Evolutionary conservation across 1,284 basidiomycete genomes (phyloP), one percentile per base, ranked within the genome.

Genomic region (Naganishia sp.): DNA sequence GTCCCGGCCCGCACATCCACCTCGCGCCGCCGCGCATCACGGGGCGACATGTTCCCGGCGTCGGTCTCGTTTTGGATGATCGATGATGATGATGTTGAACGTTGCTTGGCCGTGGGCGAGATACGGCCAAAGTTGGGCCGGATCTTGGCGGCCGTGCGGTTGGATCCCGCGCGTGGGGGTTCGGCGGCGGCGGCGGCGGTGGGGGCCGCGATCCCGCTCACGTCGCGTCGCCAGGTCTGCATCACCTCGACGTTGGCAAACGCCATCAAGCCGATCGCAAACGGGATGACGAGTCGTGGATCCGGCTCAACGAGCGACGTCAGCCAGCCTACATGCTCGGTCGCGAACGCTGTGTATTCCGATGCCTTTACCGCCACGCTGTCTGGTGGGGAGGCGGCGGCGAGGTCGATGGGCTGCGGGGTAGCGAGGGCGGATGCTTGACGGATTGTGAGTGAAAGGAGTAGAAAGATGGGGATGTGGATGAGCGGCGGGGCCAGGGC

Each of bases 391-490:
- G 63, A 10, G 9, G 21, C 18, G 17, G 56, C n/a, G n/a, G 41
- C 17, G 2, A 63, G 51, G n/a, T 61, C 57, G 43, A 55, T 51
- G 18, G 56, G 47, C 13, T 41, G 25, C 2, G 56, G 55, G 6
- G 65, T 66, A 6, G 65, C 65, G 42, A 66, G 41, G 2, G 35
- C 42, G 18, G 76, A 53, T 0, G 76, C 72, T 15, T 72, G 69
- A 42, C 81, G 76, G 52, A 82, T 76, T 3, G 75, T 73, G 32
- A 79, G 66, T 1, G 78, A 78, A 17, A 76, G 67, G 18, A 73
- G 68, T 66, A 82, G 71, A 63, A 82, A 76, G 49, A 82, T 67
- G 7, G 81, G 80, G n/a, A 81, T 69, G 69, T 80, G 76, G 52
- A 79, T 68, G 6, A 75, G 64, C 1, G 80, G 72, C 0, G 81